phyloP scores from a whole-genome alignment of 73 alveolate species.

The Symbiodinium pilosum region DNA sequence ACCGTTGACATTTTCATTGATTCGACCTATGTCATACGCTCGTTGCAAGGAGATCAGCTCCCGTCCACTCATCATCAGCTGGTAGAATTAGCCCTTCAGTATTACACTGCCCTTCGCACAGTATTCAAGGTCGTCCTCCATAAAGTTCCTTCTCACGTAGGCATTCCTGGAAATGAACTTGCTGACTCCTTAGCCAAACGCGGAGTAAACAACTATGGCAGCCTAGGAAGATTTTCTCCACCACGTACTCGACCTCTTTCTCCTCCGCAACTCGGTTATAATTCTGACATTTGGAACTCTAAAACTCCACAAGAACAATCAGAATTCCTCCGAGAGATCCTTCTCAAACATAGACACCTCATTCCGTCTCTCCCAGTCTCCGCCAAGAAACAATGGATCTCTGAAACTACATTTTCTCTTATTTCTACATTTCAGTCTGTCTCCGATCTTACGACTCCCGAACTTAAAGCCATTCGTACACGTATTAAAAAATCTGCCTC shows the following conservation, averaged over 20 bases:
- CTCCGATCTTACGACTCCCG: background rate
- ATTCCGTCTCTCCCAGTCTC: too few relatives aligned
- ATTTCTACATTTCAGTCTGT: background rate
- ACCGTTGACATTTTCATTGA: background rate
- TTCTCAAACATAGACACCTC: too few relatives aligned
- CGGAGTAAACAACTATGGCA: background rate
- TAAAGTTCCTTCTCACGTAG: background rate
- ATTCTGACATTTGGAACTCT: too few relatives aligned
- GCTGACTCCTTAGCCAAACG: background rate
- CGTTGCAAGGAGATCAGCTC: background rate
- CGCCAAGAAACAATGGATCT: background rate
- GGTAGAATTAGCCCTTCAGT: background rate
- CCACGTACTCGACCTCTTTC: background rate
- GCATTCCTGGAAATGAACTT: background rate
- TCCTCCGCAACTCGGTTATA: too few relatives aligned
- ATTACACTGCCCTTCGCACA: background rate
- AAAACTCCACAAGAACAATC: too few relatives aligned
- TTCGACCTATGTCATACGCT: background rate
- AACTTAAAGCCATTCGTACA: background rate
- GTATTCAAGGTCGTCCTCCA: background rate
- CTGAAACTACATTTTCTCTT: background rate
- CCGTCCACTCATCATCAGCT: background rate
- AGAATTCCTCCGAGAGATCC: too few relatives aligned
- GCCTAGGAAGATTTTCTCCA: background rate
- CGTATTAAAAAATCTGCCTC: background rate